A percentile compares a stretch with the other conserved stretches of the same genome.
phyloP scores from a whole-genome alignment of 2,329 filamentous ascomycete genomes.

The Fusarium guadeloupense region DNA sequence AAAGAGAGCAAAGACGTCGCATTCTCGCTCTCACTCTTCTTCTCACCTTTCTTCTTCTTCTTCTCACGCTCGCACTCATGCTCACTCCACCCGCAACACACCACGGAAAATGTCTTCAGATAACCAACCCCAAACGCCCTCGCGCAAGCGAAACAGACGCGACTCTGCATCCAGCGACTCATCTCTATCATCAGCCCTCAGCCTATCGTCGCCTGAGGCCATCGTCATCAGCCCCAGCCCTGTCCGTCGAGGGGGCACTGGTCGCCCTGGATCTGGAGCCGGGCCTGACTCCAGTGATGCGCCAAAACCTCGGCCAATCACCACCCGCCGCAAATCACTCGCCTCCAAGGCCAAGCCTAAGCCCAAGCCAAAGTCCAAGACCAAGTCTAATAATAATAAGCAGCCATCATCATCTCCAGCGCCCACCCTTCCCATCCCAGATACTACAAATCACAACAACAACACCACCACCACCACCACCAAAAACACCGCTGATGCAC shows the following conservation, averaged over 20 bases:
- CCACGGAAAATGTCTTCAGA: slow-evolving; percentile 41
- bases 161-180: slow-evolving; percentile 55
- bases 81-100: slow-evolving; percentile 39
- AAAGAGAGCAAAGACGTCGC: slow-evolving; percentile 51
- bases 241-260: slow-evolving; percentile 41
- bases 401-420: slow-evolving; percentile 50
- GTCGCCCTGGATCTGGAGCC: slow-evolving; percentile 33
- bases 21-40: slow-evolving; percentile 37
- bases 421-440: slow-evolving; percentile 27
- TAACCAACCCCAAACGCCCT: slow-evolving; percentile 48
- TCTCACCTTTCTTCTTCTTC: slow-evolving; percentile 21
- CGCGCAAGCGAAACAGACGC: slow-evolving; percentile 48
- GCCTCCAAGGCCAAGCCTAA: slow-evolving; percentile 46
- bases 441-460: slow-evolving; percentile 13
- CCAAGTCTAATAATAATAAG: slow-evolving; percentile 48
- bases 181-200: slow-evolving; percentile 53
- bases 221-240: slow-evolving; percentile 45
- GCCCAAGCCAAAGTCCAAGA: slow-evolving; percentile 45
- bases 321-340: slow-evolving; percentile 52
- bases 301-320: slow-evolving; percentile 54
- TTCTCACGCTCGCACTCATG: slow-evolving; percentile 6
- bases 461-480: slow-evolving; percentile 5
- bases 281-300: slow-evolving; percentile 47
- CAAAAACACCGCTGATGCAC: slow-evolving; percentile 36
- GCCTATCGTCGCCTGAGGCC: slow-evolving; percentile 52